Evolutionary conservation across 345 rosid species (phyloP).

Genomic region (Dimocarpus longan): DNA sequence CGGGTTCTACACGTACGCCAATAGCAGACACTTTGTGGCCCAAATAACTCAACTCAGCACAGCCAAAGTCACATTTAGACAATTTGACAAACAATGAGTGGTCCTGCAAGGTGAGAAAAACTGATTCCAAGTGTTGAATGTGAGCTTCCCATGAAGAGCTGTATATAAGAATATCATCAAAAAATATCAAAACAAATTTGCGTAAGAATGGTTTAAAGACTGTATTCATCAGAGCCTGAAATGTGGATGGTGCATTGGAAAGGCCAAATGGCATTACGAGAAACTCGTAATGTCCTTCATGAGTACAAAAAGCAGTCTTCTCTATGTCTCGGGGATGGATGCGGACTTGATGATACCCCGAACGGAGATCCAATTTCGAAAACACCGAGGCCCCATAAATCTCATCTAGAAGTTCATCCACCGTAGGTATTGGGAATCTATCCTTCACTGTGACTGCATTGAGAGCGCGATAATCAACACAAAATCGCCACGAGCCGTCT

Average conservation of each 20-base stretch:
- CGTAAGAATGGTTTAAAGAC: neutral
- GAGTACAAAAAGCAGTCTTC: neutral
- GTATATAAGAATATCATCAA: neutral
- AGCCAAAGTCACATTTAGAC: too few species aligned
- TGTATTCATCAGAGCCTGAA: neutral
- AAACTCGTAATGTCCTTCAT: constrained; percentile 6
- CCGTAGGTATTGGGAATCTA: neutral
- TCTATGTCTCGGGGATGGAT: neutral
- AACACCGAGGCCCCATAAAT: neutral
- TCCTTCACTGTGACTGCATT: neutral
- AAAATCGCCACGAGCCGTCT: neutral
- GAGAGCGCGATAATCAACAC: neutral
- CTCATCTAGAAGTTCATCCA: constrained; percentile 11
- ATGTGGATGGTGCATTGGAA: neutral
- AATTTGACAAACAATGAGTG: too few species aligned
- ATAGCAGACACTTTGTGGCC: too few species aligned
- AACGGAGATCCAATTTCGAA: neutral
- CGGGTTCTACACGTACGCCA: too few species aligned
- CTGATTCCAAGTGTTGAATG: neutral
- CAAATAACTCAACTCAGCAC: too few species aligned
- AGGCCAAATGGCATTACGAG: neutral
- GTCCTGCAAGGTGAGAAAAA: too few species aligned
- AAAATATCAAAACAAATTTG: too few species aligned
- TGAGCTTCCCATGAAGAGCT: neutral
- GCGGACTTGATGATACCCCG: neutral